These are phyloP conservation scores for Xylariaceae sp. DNA, from an alignment of 2,329 filamentous ascomycete species.

Conservation along the genomic window DNA sequence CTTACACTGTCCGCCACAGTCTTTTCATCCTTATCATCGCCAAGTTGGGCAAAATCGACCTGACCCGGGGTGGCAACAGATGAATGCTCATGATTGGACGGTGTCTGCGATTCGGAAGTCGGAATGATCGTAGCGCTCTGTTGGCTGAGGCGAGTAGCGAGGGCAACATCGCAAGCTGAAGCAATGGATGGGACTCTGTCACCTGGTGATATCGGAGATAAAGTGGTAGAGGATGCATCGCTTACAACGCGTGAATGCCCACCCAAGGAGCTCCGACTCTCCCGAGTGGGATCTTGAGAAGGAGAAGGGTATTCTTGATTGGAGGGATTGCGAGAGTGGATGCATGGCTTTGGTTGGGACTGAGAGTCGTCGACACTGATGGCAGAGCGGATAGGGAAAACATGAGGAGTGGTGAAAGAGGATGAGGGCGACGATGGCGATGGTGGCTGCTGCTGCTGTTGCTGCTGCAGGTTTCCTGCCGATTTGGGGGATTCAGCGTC, in stretches of 20 bases:
- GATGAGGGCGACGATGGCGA: background rate
- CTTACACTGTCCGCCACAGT: conserved; percentile 20
- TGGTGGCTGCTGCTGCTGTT: background rate
- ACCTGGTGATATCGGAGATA: conserved; percentile 14
- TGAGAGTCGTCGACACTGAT: conserved; percentile 58
- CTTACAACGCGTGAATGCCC: conserved; percentile 29
- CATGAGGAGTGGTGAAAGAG: conserved; percentile 44
- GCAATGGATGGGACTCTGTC: conserved; percentile 6
- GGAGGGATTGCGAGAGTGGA: conserved; percentile 32
- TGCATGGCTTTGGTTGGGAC: conserved; percentile 32
- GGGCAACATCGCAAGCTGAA: background rate
- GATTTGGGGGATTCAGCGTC: conserved; percentile 15
- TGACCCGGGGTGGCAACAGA: conserved; percentile 23
- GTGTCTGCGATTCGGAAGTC: conserved; percentile 7
- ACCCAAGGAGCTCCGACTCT: conserved; percentile 33
- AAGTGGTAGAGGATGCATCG: conserved; percentile 20
- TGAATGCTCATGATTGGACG: conserved; percentile 9
- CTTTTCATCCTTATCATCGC: background rate
- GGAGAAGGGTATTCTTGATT: conserved; percentile 36
- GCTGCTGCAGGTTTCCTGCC: conserved; percentile 8
- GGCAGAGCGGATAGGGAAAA: conserved; percentile 79
- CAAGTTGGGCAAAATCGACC: conserved; percentile 21
- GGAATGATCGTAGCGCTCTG: conserved; percentile 13
- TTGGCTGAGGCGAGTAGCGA: conserved; percentile 4
- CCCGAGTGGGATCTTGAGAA: conserved; percentile 26